Conservation (phyloP, 2,329 filamentous ascomycete genomes). For the Sporothrix euskadiensis region DNA sequence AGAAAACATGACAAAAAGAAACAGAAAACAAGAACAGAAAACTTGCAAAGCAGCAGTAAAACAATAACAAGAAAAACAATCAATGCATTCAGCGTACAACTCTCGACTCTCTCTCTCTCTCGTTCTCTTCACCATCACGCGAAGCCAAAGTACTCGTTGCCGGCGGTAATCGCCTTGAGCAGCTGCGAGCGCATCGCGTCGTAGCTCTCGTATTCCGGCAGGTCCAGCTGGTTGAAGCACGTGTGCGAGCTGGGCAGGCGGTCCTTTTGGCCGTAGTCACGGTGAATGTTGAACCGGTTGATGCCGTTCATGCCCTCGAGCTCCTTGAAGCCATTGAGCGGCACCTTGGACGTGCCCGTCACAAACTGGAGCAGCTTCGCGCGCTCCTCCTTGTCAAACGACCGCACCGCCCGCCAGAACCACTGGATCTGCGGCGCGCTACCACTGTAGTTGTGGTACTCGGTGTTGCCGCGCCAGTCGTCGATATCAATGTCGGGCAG, state of each 20-base stretch:
- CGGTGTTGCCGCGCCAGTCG: constrained; percentile 98
- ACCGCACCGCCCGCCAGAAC: constrained; percentile 98
- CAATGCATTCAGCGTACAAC: constrained; percentile 3
- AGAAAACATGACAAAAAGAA: constrained; percentile 2
- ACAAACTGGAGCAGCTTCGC: constrained; percentile 98
- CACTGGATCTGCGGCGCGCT: constrained; percentile 97
- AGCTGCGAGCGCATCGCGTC: constrained; percentile 84
- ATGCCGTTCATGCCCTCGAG: constrained; percentile 99
- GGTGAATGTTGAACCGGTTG: constrained; percentile 97
- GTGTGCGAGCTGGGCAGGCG: constrained; percentile 95
- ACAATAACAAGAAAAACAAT: not conserved
- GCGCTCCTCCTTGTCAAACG: constrained; percentile 97
- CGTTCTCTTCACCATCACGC: constrained; percentile 57
- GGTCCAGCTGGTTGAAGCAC: constrained; percentile 98
- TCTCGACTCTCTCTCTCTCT: not conserved
- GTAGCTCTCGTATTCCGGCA: constrained; percentile 97
- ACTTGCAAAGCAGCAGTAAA: not conserved
- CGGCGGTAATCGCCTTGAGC: constrained; percentile 94
- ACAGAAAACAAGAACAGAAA: not conserved
- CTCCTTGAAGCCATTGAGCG: constrained; percentile 97
- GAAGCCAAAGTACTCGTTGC: constrained; percentile 96
- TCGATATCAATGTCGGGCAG: constrained; percentile 96
- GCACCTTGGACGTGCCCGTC: constrained; percentile 96
- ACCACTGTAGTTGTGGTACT: constrained; percentile 96
- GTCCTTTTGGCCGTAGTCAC: constrained; percentile 95